phyloP scores from a whole-genome alignment of 2,329 filamentous ascomycete genomes.

The Xylaria sp. region DNA sequence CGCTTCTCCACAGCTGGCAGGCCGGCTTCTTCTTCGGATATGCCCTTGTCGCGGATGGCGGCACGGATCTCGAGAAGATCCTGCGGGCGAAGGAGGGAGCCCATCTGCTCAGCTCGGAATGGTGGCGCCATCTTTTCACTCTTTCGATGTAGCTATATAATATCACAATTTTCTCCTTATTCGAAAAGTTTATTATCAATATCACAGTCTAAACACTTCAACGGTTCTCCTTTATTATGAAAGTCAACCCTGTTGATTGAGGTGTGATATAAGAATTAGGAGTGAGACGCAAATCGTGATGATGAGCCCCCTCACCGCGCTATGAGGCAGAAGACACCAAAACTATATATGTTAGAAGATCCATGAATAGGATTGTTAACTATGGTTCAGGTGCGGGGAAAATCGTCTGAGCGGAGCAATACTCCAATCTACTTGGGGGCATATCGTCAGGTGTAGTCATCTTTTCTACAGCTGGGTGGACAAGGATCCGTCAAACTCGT shows the following conservation, averaged over 20 bases:
- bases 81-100: slow-evolving; percentile 77
- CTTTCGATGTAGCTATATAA: not conserved
- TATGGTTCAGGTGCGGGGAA: slow-evolving; percentile 34
- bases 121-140: slow-evolving; percentile 56
- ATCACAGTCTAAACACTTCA: no score
- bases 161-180: not conserved
- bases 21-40: slow-evolving; percentile 63
- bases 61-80: slow-evolving; percentile 71
- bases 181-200: not conserved
- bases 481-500: slow-evolving; percentile 23
- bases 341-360: slow-evolving; percentile 12
- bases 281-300: not conserved
- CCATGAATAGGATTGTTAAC: slow-evolving; percentile 5
- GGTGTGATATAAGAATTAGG: not conserved
- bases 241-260: not conserved
- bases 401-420: slow-evolving; percentile 12
- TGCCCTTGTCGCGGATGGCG: slow-evolving; percentile 66
- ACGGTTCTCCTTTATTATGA: not conserved
- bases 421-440: slow-evolving; percentile 19
- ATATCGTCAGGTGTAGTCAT: slow-evolving; percentile 21
- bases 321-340: not conserved
- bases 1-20: slow-evolving; percentile 72
- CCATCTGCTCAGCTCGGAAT: slow-evolving; percentile 81
- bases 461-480: not conserved
- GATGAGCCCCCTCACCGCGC: not conserved